Conservation (phyloP, 768 basidiomycete genomes). For the Mycena polygramma region DNA sequence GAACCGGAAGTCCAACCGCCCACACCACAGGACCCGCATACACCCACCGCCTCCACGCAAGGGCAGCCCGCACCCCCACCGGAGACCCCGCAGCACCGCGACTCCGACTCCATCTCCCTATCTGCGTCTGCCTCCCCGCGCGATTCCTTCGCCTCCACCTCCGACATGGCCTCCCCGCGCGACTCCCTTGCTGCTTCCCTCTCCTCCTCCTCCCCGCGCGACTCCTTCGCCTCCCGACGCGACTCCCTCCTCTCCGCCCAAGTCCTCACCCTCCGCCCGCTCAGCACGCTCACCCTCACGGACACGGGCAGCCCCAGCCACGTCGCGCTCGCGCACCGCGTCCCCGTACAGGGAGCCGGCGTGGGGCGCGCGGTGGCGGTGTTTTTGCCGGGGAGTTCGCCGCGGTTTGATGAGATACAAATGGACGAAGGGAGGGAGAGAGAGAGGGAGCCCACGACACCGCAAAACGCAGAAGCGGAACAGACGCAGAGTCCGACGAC, state of each 20-base stretch:
- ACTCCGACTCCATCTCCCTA: slow-evolving; percentile 4
- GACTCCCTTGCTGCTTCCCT: slow-evolving; percentile 2
- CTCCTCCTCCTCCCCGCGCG: not conserved
- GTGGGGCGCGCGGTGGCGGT: slow-evolving; percentile 54
- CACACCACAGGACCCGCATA: too few relatives aligned
- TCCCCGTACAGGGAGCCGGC: slow-evolving; percentile 40
- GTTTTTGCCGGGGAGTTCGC: slow-evolving; percentile 45
- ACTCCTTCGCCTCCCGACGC: not conserved
- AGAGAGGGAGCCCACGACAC: too few relatives aligned
- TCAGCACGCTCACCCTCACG: slow-evolving; percentile 32
- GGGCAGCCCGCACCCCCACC: not conserved
- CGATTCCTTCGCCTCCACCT: not conserved
- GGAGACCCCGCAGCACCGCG: not conserved
- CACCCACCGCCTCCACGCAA: not conserved
- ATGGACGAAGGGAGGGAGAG: not conserved
- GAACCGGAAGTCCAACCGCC: too few relatives aligned
- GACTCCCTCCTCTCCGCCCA: slow-evolving; percentile 11
- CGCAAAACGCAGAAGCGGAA: too few relatives aligned
- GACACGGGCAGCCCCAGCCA: slow-evolving; percentile 53
- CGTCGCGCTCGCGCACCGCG: slow-evolving; percentile 51
- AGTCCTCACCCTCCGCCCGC: slow-evolving; percentile 32
- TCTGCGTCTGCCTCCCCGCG: not conserved
- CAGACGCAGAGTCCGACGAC: not conserved
- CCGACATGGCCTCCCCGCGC: not conserved
- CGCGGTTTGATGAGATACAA: too few relatives aligned